phyloP scores from a whole-genome alignment of 306 rosid species.

The Abrus pulchellus region DNA sequence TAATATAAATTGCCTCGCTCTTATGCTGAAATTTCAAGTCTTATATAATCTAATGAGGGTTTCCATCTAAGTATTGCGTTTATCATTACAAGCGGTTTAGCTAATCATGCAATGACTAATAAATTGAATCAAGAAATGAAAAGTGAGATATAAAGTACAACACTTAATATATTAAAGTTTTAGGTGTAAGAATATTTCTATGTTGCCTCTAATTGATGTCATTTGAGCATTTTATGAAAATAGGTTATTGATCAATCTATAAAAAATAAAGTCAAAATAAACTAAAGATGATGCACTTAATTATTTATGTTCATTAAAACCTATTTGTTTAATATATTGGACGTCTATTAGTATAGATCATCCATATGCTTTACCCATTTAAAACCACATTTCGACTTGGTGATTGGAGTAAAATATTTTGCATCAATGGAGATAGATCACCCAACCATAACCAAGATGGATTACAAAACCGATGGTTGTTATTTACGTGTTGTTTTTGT shows the following conservation, averaged over 20 bases:
- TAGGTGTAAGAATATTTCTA: no score
- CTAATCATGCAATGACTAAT: no score
- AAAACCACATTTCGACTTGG: background rate
- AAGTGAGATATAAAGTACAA: no score
- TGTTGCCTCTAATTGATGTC: conserved; percentile 3
- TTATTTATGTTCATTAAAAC: background rate
- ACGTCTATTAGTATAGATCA: no score
- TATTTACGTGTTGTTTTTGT: background rate
- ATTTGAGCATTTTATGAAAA: background rate
- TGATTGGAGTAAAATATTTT: background rate
- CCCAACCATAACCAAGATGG: background rate
- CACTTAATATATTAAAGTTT: no score
- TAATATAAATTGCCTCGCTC: no score
- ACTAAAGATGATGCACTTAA: background rate
- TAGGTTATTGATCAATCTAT: background rate
- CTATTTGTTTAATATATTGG: background rate
- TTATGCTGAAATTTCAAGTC: no score
- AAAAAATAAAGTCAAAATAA: background rate
- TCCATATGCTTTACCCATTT: background rate
- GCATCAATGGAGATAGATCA: background rate
- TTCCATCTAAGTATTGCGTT: no score
- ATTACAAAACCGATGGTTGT: background rate
- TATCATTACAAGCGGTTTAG: no score
- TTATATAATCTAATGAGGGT: no score
- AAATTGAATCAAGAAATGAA: no score